Conservation (phyloP, 2,329 filamentous ascomycete genomes). For the Arthrobotrys entomopaga region DNA sequence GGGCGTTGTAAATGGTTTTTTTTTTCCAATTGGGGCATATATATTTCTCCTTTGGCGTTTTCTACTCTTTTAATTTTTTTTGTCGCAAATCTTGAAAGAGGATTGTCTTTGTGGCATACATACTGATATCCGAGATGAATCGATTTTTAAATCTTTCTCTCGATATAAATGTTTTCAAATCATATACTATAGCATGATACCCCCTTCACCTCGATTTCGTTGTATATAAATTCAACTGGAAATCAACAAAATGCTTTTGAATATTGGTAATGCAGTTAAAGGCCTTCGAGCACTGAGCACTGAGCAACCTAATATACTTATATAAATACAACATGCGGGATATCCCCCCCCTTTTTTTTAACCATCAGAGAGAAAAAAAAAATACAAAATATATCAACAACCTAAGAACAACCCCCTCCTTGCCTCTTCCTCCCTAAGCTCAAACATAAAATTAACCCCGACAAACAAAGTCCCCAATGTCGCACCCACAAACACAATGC, state of each 20-base stretch:
- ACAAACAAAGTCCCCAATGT: constrained; percentile 82
- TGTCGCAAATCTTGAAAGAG: not conserved
- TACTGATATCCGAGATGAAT: not conserved
- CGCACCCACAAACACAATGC: constrained; percentile 75
- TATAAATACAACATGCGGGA: constrained; percentile 33
- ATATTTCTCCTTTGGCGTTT: no score
- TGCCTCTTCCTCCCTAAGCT: constrained; percentile 85
- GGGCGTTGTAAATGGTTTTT: constrained; percentile 4
- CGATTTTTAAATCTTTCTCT: not conserved
- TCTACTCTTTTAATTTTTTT: no score
- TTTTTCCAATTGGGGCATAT: not conserved
- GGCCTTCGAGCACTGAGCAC: no score
- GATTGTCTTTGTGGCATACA: not conserved
- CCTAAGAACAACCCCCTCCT: constrained; percentile 74
- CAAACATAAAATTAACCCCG: constrained; percentile 94
- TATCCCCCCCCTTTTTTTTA: no score
- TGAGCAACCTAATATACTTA: no score
- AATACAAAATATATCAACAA: no score
- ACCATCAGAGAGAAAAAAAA: not conserved
- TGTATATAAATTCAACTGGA: no score
- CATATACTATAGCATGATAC: no score
- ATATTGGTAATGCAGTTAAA: no score
- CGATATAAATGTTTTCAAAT: not conserved
- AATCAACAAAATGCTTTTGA: no score
- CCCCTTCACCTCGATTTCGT: not conserved